Conservation (phyloP, 495 filamentous ascomycete species). For the Aspergillus diversus region DNA sequence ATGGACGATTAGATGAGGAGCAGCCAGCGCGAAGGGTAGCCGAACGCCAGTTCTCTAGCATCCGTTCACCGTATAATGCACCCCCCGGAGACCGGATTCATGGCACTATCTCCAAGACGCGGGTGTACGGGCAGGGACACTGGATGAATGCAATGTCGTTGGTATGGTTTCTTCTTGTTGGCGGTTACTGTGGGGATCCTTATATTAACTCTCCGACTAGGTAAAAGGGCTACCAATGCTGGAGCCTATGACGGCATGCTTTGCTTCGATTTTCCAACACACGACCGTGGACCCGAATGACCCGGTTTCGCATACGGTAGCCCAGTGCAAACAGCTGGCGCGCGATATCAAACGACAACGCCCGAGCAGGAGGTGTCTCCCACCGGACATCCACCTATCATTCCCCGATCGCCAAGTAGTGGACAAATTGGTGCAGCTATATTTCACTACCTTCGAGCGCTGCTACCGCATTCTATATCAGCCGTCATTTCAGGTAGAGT, state of each 20-base stretch:
- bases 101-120: slow-evolving; percentile 33
- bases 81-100: slow-evolving; percentile 11
- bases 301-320: slow-evolving; percentile 16
- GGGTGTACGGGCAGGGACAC: slow-evolving; percentile 34
- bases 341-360: slow-evolving; percentile 29
- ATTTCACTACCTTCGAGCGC: slow-evolving; percentile 53
- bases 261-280: slow-evolving; percentile 26
- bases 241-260: slow-evolving; percentile 23
- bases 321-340: slow-evolving; percentile 32
- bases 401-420: slow-evolving; percentile 37
- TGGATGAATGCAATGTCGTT: slow-evolving; percentile 37
- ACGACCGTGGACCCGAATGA: slow-evolving; percentile 19
- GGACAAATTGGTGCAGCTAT: slow-evolving; percentile 45
- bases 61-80: neutral
- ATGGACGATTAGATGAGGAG: neutral
- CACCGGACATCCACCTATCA: slow-evolving; percentile 23
- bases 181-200: neutral
- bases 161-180: slow-evolving; percentile 16
- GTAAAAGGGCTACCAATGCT: slow-evolving; percentile 22
- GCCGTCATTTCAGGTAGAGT: slow-evolving; percentile 49
- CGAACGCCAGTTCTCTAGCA: neutral
- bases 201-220: slow-evolving; percentile 32
- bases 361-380: slow-evolving; percentile 28
- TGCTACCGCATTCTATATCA: slow-evolving; percentile 52
- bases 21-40: neutral